Evolutionary conservation across 2,329 filamentous ascomycete species (phyloP), one percentile per base, ranked within the genome.

Genomic region (Talaromyces sp.): DNA sequence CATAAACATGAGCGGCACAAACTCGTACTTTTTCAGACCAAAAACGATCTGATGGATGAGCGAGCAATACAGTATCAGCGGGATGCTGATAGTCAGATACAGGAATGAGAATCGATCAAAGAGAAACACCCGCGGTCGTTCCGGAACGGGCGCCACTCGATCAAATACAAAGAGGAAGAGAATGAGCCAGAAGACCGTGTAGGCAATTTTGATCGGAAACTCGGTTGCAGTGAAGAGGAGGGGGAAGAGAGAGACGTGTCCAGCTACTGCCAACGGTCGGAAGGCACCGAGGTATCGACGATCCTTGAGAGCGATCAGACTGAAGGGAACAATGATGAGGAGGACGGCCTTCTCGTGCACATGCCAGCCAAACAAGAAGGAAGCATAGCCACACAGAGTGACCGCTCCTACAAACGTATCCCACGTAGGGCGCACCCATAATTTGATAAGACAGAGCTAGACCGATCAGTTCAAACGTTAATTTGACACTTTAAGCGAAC

Each of bases 331-430:
- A 67, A 99, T 92, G 72, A 98, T 89, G 21, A 98, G 85, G 23
- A 99, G 84, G 63, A 99, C 90, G 1, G 95, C 95, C 77, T 99
- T 99, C 74, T 99, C 95, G 71, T 99, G 95, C 8, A 99, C 95
- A 72, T 99, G 95, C 92, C 93, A 99, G 62, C 95, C 93, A 69
- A 98, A 98, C 9, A 99, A 83, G 79, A 99, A 99, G 0, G 93
- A 97, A 0, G 93, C 90, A 73, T 97, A 99, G 63, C 91, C 95
- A 72, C 95, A 98, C 16, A 98, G 86, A 0, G 93, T 97, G 50
- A 96, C 85, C 0, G 92, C 89, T 3, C 92, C 92, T 46, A 98
- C 84, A 73, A 99, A 98, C 62, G 85, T 89, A 66, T 96, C 90
- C 91, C 92, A 96, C 0, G 86, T 91, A 1, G 92, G 92, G 58